phyloP scores from a whole-genome alignment of 257 asterid species.

The Lycium ferocissimum region DNA sequence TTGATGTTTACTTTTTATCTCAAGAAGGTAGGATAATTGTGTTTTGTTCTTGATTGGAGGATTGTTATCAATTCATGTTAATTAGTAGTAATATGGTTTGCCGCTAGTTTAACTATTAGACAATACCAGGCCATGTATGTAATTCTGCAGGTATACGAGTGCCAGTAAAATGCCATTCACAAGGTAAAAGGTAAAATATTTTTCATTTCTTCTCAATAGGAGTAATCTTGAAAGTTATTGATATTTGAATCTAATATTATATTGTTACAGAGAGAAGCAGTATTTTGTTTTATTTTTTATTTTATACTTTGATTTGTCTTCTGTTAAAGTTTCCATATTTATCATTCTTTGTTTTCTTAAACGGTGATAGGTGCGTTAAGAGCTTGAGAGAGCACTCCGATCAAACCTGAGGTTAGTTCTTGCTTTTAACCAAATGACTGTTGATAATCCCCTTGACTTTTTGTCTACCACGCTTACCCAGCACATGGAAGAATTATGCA shows the following conservation, averaged over 20 bases:
- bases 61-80: not conserved
- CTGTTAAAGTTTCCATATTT: not conserved
- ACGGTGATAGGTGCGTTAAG: constrained; percentile 66
- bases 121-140: not conserved
- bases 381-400: constrained; percentile 50
- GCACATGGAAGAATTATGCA: not conserved
- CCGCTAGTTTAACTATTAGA: not conserved
- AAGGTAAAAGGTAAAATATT: not conserved
- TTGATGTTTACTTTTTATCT: not conserved
- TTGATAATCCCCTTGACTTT: not conserved
- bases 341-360: constrained; percentile 11
- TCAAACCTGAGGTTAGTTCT: constrained; percentile 54
- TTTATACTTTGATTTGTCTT: not conserved
- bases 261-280: not conserved
- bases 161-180: not conserved
- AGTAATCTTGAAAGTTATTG: constrained; percentile 12
- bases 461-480: not conserved
- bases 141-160: not conserved
- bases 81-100: not conserved
- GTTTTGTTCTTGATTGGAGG: constrained; percentile 13
- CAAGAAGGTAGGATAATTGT: too few relatives aligned
- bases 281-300: constrained; percentile 1
- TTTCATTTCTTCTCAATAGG: not conserved
- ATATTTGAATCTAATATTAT: not conserved
- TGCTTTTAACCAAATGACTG: not conserved